Evolutionary conservation across 768 basidiomycete genomes (phyloP), one percentile per base, ranked within the genome.

Genomic region (Naganishia friedmannii): DNA sequence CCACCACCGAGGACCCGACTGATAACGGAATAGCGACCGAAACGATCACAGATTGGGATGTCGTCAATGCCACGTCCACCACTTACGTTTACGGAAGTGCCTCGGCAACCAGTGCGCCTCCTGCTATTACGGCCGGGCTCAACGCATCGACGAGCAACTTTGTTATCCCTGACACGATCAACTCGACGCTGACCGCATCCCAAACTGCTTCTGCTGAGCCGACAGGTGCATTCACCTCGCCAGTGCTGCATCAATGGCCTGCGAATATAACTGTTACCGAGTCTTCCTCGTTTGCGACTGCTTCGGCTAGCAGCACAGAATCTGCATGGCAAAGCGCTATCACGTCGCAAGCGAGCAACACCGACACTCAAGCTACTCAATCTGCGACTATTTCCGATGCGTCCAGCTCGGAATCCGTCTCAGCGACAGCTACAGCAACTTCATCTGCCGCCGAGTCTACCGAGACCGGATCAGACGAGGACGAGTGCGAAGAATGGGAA

Each of bases 51-150:
- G 56, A 65, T 42, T 74, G 68, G 67, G 72, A 72, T 21, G 74
- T 70, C 17, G 75, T 76, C 39, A 74, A 78, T 34, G 74, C 78
- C 21, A 79, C 78, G 42, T 77, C 78, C 74, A 79, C 78, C 12
- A 63, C 60, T 12, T 63, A 45, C 39, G 60, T 63, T 63, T 63
- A 45, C 39, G 60, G 34, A 42, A 45, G n/a, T 26, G 60, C 60
- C 17, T 45, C 60, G 1, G 31, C 34, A 23, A 58, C 32, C 2
- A 51, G 48, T 12, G 48, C 23, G 3, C 12, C 13, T 4, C 48
- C 48, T 12, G n/a, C 48, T 12, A 51, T 4, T 13, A 51, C 21
- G 4, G 48, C 48, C 19, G 48, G 48, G 12, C 48, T n/a, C 21
- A 51, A 51, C 48, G 48, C 48, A 4, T 51, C 48, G 48, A 26